Evolutionary conservation across 2,329 filamentous ascomycete species (phyloP), one percentile per base, ranked within the genome.

Genomic region (Hortaea werneckii): DNA sequence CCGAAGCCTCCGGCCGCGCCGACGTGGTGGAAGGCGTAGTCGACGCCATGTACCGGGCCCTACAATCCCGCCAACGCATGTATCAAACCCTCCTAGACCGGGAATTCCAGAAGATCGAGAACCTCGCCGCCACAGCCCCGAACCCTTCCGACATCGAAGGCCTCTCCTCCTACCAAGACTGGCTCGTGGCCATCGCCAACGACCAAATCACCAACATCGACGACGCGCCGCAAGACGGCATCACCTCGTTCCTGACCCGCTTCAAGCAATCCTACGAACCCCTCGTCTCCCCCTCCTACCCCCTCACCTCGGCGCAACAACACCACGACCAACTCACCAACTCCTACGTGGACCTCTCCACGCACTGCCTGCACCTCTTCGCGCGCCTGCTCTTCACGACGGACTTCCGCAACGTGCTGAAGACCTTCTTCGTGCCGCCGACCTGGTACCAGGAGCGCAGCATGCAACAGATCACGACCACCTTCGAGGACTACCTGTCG

Each of bases 171-270:
- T 64, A 82, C 38, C 78, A 82, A 60, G 92, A 98, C 69, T 98
- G 90, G 88, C 82, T 98, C 46, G 82, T 98, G 44, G 89, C 92
- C 40, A 87, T 94, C 47, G 92, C 94, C 56, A 98, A 98, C 69
- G 92, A 98, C 68, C 92, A 98, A 66, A 96, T 98, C 63, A 89
- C 89, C 46, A 95, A 88, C 66, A 95, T 98, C 59, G 92, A 96
- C 65, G 94, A 96, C 45, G 64, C 65, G 34, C 69, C 76, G 61
- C 84, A 84, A 54, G 83, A 87, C 50, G 79, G 78, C 49, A 80
- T 83, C 29, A 72, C 85, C 27, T 86, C 85, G 29, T 95, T 95
- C 69, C 76, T 96, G 42, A 83, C 86, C 4, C 83, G 83, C 58
- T 95, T 95, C 78, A 81, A 81, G 56, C 79, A 82, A 56, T 87